These are phyloP conservation scores for Cucurbita pepo DNA, from an alignment of 306 rosid genomes.

Conservation along the genomic window DNA sequence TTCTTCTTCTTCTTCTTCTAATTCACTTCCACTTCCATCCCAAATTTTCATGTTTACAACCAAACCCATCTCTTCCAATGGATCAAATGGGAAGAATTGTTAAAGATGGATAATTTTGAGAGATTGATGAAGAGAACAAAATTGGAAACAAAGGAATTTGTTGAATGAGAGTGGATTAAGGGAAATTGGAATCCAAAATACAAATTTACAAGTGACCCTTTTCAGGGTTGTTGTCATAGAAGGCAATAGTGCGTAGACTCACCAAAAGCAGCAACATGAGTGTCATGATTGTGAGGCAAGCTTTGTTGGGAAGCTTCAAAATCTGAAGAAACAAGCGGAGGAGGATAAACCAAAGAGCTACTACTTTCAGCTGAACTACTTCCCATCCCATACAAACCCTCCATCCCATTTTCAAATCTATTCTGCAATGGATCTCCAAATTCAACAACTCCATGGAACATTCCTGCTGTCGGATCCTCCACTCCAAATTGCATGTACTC, in stretches of 20 bases:
- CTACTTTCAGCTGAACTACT: constrained; percentile 35
- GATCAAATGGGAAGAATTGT: too few relatives aligned
- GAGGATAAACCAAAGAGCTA: constrained; percentile 39
- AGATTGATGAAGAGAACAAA: background rate
- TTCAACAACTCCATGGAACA: background rate
- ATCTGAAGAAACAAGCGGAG: constrained; percentile 39
- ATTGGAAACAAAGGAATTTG: constrained; percentile 14
- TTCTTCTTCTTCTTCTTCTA: background rate
- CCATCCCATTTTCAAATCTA: constrained; percentile 12
- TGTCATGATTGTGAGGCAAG: constrained; percentile 6
- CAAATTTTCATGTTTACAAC: background rate
- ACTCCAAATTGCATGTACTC: background rate
- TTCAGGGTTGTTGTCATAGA: constrained; percentile 12
- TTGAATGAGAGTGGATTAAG: constrained; percentile 18
- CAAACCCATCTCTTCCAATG: background rate
- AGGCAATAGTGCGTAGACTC: constrained; percentile 36
- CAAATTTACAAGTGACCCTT: constrained; percentile 22
- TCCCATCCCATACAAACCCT: constrained; percentile 31
- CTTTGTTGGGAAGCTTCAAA: constrained; percentile 28
- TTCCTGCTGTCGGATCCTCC: background rate
- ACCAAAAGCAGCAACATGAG: constrained; percentile 16
- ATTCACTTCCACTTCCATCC: background rate
- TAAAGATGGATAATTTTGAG: too few relatives aligned
- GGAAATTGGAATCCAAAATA: background rate
- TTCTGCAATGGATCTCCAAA: constrained; percentile 21